These are phyloP conservation scores for Thalassiosira delicatula DNA, from an alignment of 352 stramenopile species.

Conservation along the genomic window DNA sequence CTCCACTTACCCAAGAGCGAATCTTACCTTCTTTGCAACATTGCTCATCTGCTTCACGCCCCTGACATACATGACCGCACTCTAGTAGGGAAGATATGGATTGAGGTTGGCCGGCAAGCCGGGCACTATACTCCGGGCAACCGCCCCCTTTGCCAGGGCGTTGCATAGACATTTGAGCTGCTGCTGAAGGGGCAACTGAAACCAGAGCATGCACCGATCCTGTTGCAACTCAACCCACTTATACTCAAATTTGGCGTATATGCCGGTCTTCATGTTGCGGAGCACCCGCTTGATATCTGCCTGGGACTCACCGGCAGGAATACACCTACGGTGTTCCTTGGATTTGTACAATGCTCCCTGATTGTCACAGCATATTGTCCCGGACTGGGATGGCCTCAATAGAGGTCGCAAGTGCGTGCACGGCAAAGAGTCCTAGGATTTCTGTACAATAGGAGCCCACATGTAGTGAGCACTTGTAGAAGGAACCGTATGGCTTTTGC, in stretches of 20 bases:
- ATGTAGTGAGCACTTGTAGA: neutral
- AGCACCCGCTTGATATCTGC: slow-evolving; percentile 11
- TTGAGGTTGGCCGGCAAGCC: neutral
- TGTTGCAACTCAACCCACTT: neutral
- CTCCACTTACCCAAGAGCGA: too few species aligned
- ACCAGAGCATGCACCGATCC: neutral
- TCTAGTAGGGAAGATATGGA: slow-evolving; percentile 5
- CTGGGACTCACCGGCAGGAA: neutral
- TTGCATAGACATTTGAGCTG: slow-evolving; percentile 5
- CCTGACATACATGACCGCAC: neutral
- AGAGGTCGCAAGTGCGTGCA: neutral
- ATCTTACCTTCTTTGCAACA: neutral
- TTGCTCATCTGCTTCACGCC: slow-evolving; percentile 3
- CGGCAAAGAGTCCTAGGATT: slow-evolving; percentile 7
- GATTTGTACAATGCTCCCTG: neutral
- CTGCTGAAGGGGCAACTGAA: neutral
- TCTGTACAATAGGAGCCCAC: slow-evolving; percentile 15
- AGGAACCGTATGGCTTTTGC: neutral
- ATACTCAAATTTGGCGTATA: neutral
- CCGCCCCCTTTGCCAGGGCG: neutral
- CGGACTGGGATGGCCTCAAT: too few species aligned
- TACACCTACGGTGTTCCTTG: neutral
- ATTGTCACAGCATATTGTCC: slow-evolving; percentile 14
- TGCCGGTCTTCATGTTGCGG: neutral
- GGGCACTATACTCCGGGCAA: neutral